Evolutionary conservation across 805 yeast species (phyloP), one percentile per base, ranked within the genome.

Genomic region (Ogataea pilisensis): DNA sequence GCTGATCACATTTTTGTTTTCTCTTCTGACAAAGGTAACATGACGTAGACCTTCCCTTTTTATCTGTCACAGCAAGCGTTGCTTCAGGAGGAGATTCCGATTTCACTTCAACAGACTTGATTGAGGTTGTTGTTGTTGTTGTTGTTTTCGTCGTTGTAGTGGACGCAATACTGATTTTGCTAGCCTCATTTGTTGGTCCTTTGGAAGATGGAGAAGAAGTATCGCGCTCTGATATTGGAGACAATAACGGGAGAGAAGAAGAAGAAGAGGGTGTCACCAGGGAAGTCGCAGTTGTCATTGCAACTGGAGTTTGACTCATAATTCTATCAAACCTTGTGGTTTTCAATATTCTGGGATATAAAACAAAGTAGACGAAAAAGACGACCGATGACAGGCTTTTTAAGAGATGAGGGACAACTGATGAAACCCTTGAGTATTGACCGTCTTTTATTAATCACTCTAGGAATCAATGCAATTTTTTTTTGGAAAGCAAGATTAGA

Each of bases 1-100:
- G 66, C 41, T 79, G 85, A 49, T 81, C 85, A 61, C 87, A 80
- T 53, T 76, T 75, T 51, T 78, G 82, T 50, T 77, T 77, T 37
- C 82, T 59, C 55, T 73, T 72, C 48, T 77, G 79, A 43, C 83
- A 78, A 18, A 77, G 52, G 30, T 70, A 58, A 50, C 83, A 78
- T 2, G 81, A 73, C 5, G 80, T 72, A 9, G 80, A 75, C 38
- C 82, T 67, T 5, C 79, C 77, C 46, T 70, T 75, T 53, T 74
- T 76, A 44, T 74, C 78, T 32, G 40, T 46, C 19, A 37, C 29
- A 17, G 29, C 17, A 16, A 21, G 9, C 13, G 19, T n/a, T 14
- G 11, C 17, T 14, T 16, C 31, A 7, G 13, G 7, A 27, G 8
- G 6, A 6, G 16, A n/a, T 27, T 27, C 30, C 5, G 32, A 12